Base-by-base conservation (phyloP, 1,284 basidiomycete species). In the Heterobasidion irregulare region DNA sequence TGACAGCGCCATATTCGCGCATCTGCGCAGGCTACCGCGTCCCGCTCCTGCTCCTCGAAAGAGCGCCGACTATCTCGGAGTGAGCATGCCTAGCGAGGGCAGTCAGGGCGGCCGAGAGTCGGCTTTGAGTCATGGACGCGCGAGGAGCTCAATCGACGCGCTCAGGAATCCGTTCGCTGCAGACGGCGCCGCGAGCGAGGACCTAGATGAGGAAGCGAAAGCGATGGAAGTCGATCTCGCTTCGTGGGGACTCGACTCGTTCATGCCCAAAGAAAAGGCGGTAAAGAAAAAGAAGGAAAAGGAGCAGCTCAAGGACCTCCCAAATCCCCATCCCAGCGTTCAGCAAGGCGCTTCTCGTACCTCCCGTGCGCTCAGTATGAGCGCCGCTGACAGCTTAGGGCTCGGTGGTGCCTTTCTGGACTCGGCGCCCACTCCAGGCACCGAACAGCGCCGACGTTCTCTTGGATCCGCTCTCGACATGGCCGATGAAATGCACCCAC, bases 1-100 rank as follows among this genome's bases (percentile, higher is more conserved):
- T 47, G 87, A 92, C 57, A 91, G 88, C 61, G 89, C 89, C 50
- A 87, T 92, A 57, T 92, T 92, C 62, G 75, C 84, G 18, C 85
- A 85, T 64, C 71, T 89, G 49, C 81, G 86, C 19, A 77, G 81
- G 50, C 71, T 61, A 71, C 72, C 72, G 56, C 74, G 74, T 8
- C 69, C 71, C 32, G 56, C 70, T 45, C 64, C 58, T 7, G 68
- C 65, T 47, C 66, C 74, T 38, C 77, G 79, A 44, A 77, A 72
- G 63, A 84, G 76, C 61, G 64, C 73, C 36, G 84, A 89, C 67
- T 84, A 83, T 64, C 76, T 89, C n/a, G 79, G 82, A 7, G 81
- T 88, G 4, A 70, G 80, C 32, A 71, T 86, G 33, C 84, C 84
- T 12, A 82, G 76, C 59, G 84, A 85, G 57, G 76, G 71, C 2